Evolutionary conservation across 1,284 basidiomycete species (phyloP), one percentile per base, ranked within the genome.

Genomic region (Sanghuangporus weigelae): DNA sequence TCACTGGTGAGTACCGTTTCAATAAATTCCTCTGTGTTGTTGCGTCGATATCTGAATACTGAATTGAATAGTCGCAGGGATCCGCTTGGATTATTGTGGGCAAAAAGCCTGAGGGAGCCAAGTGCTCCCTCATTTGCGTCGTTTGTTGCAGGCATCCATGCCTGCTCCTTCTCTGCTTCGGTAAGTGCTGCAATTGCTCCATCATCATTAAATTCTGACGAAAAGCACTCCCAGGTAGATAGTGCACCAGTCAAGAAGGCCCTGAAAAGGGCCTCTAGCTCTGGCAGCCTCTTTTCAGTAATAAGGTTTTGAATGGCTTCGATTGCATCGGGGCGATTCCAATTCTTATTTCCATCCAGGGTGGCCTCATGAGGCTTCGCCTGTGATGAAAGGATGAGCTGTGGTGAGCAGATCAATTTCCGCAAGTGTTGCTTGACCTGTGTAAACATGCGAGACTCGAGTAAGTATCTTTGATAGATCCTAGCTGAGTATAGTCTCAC

Each of bases 341-440:
- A 59, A 23, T 4, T 4, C 21, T 51, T 23, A 35, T 51, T 35
- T 51, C 60, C 61, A 49, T 64, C 63, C 4, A 69, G 39, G 14
- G 62, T 46, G 1, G 61, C 66, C 10, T 40, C 58, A 0, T 38
- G 23, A 21, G 62, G 50, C 1, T n/a, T 31, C 0, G 64, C 55
- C 3, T 66, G 57, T 2, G 59, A 42, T 1, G 53, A 65, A 19
- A 72, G 57, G n/a, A 72, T 38, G 14, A 74, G 57, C 3, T 59
- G 54, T 8, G 71, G 69, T 38, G 64, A 56, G 31, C 58, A 36
- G 57, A 73, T 70, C 14, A 74, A 57, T 35, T 35, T 51, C 39
- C 66, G 49, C 46, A 69, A 60, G 57, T 73, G 70, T 35, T 53
- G 59, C n/a, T 56, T 59, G 7, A 74, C 63, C 26, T 67, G 38